Percentiles rank a stretch among this genome's conserved stretches.
phyloP scores from a whole-genome alignment of 495 filamentous ascomycete genomes.

The Cairneyella variabilis region DNA sequence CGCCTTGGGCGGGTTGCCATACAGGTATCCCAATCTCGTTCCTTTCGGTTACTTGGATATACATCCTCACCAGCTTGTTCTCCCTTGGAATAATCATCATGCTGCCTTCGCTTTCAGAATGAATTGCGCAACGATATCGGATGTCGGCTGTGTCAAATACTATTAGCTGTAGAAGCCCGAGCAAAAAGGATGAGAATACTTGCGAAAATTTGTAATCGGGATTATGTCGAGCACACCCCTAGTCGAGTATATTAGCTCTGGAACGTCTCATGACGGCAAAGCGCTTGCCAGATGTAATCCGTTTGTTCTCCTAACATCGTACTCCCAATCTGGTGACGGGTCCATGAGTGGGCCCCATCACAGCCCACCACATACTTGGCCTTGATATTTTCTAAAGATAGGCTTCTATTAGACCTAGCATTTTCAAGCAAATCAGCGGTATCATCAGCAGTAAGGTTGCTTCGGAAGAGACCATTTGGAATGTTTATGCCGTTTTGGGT shows the following conservation, averaged over 20 bases:
- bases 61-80: constrained; percentile 61
- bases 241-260: constrained; percentile 10
- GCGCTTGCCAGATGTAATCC: constrained; percentile 53
- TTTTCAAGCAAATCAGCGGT: constrained; percentile 45
- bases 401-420: constrained; percentile 27
- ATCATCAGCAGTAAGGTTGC: constrained; percentile 48
- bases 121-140: constrained; percentile 62
- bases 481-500: constrained; percentile 12
- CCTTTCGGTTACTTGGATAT: constrained; percentile 58
- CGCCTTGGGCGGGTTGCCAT: neutral
- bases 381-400: constrained; percentile 29
- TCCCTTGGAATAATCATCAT: constrained; percentile 69
- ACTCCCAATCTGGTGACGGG: constrained; percentile 49
- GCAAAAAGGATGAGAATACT: constrained; percentile 14
- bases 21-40: constrained; percentile 25
- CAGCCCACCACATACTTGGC: constrained; percentile 65
- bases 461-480: constrained; percentile 43
- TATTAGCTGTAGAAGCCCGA: neutral
- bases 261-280: constrained; percentile 5
- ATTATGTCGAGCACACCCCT: constrained; percentile 59
- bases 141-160: constrained; percentile 61
- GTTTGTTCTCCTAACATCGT: constrained; percentile 56
- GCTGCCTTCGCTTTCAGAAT: constrained; percentile 56
- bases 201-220: constrained; percentile 61
- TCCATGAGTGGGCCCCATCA: constrained; percentile 62